These are phyloP conservation scores for Sequoia sempervirens DNA, from an alignment of 75 land plant species.

Conservation along the genomic window DNA sequence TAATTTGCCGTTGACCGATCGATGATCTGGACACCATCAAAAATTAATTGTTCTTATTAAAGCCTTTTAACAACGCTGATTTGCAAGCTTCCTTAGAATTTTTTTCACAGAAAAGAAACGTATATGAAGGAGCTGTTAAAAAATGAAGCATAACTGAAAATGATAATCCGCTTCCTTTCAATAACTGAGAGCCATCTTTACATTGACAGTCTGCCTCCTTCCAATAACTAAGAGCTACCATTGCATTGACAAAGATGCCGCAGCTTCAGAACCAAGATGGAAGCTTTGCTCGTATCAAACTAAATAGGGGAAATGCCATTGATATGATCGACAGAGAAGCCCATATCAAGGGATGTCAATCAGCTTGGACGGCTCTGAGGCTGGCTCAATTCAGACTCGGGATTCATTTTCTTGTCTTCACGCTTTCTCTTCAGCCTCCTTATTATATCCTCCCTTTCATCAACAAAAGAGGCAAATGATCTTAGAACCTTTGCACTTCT, in stretches of 20 bases:
- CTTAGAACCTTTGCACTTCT: conserved; percentile 22
- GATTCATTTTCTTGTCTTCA: background rate
- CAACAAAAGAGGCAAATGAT: conserved; percentile 36
- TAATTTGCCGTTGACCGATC: no score
- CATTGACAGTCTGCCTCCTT: background rate
- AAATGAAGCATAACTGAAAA: background rate
- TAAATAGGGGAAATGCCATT: no score
- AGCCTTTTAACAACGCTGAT: no score
- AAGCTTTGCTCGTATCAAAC: no score
- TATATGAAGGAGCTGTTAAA: background rate
- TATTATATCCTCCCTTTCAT: conserved; percentile 30
- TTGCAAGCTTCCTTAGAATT: background rate
- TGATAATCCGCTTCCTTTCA: background rate
- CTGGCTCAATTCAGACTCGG: background rate
- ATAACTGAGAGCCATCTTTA: background rate
- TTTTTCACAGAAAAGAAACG: background rate
- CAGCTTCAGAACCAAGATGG: background rate
- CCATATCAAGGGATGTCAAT: background rate
- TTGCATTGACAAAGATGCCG: background rate
- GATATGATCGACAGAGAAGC: background rate
- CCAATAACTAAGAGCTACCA: background rate
- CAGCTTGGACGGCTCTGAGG: background rate
- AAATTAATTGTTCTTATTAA: no score
- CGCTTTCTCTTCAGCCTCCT: conserved; percentile 6
- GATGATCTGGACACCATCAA: no score